Percentiles rank a stretch among this genome's conserved stretches.
Conservation (phyloP, 306 rosid species). For the Sicyos edulis region DNA sequence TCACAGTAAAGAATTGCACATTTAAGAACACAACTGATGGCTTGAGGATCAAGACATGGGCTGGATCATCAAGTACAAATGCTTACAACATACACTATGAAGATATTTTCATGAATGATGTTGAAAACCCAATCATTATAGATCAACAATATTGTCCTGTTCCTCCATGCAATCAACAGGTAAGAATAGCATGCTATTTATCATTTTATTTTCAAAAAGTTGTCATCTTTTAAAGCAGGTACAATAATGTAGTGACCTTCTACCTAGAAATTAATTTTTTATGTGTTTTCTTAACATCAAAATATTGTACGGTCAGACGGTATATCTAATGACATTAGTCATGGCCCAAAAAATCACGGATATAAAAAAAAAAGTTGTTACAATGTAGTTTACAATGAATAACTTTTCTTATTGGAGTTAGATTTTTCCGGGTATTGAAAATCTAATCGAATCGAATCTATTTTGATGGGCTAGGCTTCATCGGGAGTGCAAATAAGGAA, state of each 20-base stretch:
- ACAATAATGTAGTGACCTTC: too few species aligned
- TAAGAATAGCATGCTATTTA: constrained; percentile 11
- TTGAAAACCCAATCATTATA: constrained; percentile 39
- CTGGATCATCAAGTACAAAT: constrained; percentile 14
- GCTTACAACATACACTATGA: constrained; percentile 37
- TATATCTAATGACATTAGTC: too few species aligned
- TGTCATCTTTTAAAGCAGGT: too few species aligned
- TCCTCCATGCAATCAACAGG: constrained; percentile 30
- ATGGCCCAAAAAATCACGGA: too few species aligned
- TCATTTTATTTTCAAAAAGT: too few species aligned
- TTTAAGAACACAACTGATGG: constrained; percentile 40
- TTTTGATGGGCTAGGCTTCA: constrained; percentile 20
- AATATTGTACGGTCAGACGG: too few species aligned
- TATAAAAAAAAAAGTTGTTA: too few species aligned
- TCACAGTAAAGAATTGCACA: constrained; percentile 38
- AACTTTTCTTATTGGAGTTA: too few species aligned
- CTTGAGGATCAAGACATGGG: constrained; percentile 64
- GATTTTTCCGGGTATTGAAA: too few species aligned
- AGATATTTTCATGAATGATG: constrained; percentile 43
- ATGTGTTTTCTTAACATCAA: too few species aligned
- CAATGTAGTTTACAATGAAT: too few species aligned
- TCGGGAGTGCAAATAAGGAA: constrained; percentile 50
- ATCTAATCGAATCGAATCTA: neutral
- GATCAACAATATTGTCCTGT: constrained; percentile 52
- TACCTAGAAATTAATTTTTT: too few species aligned